Evolutionary conservation across 257 asterid genomes (phyloP).

Genomic region (Rubia yunnanensis): DNA sequence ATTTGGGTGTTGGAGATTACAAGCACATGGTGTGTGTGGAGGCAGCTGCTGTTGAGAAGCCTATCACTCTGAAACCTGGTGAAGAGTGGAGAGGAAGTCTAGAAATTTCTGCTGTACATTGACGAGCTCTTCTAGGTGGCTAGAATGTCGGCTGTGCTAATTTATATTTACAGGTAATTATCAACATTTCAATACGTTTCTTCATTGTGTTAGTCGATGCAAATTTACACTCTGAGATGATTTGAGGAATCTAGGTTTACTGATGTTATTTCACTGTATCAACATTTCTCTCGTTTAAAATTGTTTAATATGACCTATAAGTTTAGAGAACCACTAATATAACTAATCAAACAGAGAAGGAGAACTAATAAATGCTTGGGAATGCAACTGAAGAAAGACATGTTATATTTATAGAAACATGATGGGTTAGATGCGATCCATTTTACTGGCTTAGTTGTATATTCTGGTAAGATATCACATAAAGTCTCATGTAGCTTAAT

Average conservation of each 20-base stretch:
- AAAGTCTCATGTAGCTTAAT: neutral
- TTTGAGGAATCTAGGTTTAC: neutral
- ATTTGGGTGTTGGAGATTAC: constrained; percentile 76
- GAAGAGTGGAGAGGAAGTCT: constrained; percentile 94
- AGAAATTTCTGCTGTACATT: constrained; percentile 75
- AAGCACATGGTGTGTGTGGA: constrained; percentile 81
- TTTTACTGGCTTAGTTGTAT: too few relatives aligned
- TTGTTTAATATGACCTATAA: too few relatives aligned
- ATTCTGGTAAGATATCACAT: neutral
- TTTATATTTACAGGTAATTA: constrained; percentile 40
- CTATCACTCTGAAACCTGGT: constrained; percentile 87
- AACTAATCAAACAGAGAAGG: too few relatives aligned
- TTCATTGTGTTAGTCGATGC: neutral
- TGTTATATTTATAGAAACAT: too few relatives aligned
- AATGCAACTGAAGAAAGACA: too few relatives aligned
- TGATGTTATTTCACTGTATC: neutral
- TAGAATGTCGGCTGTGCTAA: constrained; percentile 26
- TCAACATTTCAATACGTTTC: too few relatives aligned
- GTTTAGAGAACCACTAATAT: too few relatives aligned
- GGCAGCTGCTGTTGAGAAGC: constrained; percentile 80
- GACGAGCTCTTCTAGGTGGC: constrained; percentile 63
- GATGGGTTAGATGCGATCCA: too few relatives aligned
- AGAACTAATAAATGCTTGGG: too few relatives aligned
- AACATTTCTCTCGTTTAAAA: too few relatives aligned
- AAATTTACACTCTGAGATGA: neutral